Conservation (phyloP, 441 rosid species). For the Euphorbia celastroides region DNA sequence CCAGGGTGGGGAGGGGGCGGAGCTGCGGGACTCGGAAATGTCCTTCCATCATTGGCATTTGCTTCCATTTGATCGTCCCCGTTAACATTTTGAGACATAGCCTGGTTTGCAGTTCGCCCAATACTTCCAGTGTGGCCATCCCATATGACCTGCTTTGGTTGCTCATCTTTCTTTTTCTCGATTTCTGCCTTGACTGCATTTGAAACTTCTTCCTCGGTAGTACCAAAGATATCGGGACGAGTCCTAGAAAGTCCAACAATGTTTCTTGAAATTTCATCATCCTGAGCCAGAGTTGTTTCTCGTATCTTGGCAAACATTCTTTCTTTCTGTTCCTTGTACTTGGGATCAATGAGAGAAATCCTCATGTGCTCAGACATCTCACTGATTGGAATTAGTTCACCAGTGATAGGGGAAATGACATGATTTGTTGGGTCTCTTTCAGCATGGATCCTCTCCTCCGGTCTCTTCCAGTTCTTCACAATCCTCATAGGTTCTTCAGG, state of each 20-base stretch:
- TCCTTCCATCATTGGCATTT: constrained; percentile 29
- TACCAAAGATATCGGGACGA: constrained; percentile 98
- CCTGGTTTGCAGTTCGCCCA: constrained; percentile 97
- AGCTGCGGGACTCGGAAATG: constrained; percentile 92
- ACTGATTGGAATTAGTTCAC: constrained; percentile 81
- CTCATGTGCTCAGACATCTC: constrained; percentile 99
- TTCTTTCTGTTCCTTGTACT: constrained; percentile 96
- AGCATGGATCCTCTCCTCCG: constrained; percentile 81
- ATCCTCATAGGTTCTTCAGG: constrained; percentile 90
- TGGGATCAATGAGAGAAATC: constrained; percentile 95
- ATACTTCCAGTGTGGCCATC: constrained; percentile 98
- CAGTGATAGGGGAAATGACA: constrained; percentile 91
- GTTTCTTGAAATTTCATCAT: constrained; percentile 96
- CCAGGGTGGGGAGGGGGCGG: constrained; percentile 92
- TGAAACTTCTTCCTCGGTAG: constrained; percentile 98
- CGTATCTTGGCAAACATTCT: constrained; percentile 99
- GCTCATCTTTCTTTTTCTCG: constrained; percentile 98
- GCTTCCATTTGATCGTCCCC: constrained; percentile 71
- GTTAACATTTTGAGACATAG: constrained; percentile 67
- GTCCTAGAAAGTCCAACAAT: constrained; percentile 87
- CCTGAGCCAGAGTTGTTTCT: constrained; percentile 97
- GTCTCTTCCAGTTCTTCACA: constrained; percentile 98
- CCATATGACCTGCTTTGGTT: constrained; percentile 97
- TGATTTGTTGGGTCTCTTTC: constrained; percentile 87
- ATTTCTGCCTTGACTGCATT: constrained; percentile 99